Percentiles rank a stretch among this genome's conserved stretches.
Conservation (phyloP, 2,329 filamentous ascomycete genomes). For the Furcasterigmium furcatum region DNA sequence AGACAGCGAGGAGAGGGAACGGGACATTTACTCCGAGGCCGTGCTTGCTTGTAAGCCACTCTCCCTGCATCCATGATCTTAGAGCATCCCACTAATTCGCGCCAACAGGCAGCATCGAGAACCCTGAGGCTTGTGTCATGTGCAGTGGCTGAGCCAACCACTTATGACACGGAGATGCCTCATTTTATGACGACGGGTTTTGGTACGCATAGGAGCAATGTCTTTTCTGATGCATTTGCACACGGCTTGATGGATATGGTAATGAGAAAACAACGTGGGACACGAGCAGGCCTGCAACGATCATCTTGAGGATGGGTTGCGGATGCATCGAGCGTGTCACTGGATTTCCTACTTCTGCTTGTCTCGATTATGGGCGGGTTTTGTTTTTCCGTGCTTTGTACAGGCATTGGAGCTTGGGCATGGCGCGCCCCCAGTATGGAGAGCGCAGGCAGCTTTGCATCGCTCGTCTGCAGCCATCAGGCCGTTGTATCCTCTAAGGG, state of each 20-base stretch:
- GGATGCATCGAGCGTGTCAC: too few relatives aligned
- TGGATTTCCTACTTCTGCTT: too few relatives aligned
- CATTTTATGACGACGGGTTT: slow-evolving; percentile 12
- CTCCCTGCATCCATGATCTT: slow-evolving; percentile 1
- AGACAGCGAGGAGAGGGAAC: slow-evolving; percentile 72
- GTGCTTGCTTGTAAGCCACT: slow-evolving; percentile 72
- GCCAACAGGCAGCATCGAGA: slow-evolving; percentile 80
- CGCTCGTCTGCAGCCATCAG: too few relatives aligned
- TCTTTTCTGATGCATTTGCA: slow-evolving; percentile 2
- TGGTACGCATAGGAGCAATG: slow-evolving; percentile 2
- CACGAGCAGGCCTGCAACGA: too few relatives aligned
- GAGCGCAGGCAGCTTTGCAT: too few relatives aligned
- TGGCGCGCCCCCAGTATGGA: too few relatives aligned
- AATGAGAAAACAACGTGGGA: not conserved
- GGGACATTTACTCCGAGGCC: slow-evolving; percentile 93
- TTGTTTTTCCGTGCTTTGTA: too few relatives aligned
- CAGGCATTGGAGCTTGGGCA: too few relatives aligned
- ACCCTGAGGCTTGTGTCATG: slow-evolving; percentile 93
- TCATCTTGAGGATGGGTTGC: too few relatives aligned
- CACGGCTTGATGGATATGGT: not conserved
- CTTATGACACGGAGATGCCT: slow-evolving; percentile 2
- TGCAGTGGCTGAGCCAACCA: slow-evolving; percentile 73
- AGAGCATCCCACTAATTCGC: slow-evolving; percentile 23
- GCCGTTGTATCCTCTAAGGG: too few relatives aligned
- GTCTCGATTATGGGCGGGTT: too few relatives aligned